These are phyloP conservation scores for Sporisorium scitamineum DNA, from an alignment of 1,284 basidiomycete species.

Conservation along the genomic window DNA sequence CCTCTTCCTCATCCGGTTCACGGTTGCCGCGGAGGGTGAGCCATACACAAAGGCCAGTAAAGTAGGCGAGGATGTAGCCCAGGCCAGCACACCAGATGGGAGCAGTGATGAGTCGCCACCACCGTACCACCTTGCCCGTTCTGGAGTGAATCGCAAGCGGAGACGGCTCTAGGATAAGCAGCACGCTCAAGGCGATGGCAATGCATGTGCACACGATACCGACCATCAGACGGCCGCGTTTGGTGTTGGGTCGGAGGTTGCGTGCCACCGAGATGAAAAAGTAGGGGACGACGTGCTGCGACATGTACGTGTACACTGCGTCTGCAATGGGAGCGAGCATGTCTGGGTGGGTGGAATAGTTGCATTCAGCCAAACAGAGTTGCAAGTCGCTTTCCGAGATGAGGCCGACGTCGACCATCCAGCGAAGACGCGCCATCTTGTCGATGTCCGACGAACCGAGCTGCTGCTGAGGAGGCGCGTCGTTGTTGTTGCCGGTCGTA, in stretches of 20 bases:
- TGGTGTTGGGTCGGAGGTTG: slow-evolving; percentile 52
- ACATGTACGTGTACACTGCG: slow-evolving; percentile 48
- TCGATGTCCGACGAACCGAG: slow-evolving; percentile 11
- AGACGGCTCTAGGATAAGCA: slow-evolving; percentile 47
- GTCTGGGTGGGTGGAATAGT: slow-evolving; percentile 52
- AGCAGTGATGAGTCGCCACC: slow-evolving; percentile 50
- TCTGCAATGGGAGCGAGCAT: slow-evolving; percentile 48
- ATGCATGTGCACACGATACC: slow-evolving; percentile 42
- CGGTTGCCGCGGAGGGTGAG: slow-evolving; percentile 57
- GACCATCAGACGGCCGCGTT: slow-evolving; percentile 50
- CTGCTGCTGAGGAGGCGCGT: slow-evolving; percentile 2
- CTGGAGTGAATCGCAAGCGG: slow-evolving; percentile 39
- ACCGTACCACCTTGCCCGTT: slow-evolving; percentile 34
- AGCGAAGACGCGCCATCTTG: slow-evolving; percentile 44
- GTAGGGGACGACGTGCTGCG: slow-evolving; percentile 52
- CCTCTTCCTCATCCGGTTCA: slow-evolving; percentile 53
- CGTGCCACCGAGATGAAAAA: slow-evolving; percentile 52
- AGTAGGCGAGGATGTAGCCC: slow-evolving; percentile 56
- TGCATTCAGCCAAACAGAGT: slow-evolving; percentile 35
- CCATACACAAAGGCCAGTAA: slow-evolving; percentile 61
- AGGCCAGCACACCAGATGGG: slow-evolving; percentile 59
- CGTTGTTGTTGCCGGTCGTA: slow-evolving; percentile 12
- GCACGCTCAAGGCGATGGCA: slow-evolving; percentile 46
- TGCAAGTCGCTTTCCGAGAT: slow-evolving; percentile 41
- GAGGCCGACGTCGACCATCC: slow-evolving; percentile 59